Evolutionary conservation across 257 asterid species (phyloP), one percentile per base, ranked within the genome.

Genomic region (Lantana camara): DNA sequence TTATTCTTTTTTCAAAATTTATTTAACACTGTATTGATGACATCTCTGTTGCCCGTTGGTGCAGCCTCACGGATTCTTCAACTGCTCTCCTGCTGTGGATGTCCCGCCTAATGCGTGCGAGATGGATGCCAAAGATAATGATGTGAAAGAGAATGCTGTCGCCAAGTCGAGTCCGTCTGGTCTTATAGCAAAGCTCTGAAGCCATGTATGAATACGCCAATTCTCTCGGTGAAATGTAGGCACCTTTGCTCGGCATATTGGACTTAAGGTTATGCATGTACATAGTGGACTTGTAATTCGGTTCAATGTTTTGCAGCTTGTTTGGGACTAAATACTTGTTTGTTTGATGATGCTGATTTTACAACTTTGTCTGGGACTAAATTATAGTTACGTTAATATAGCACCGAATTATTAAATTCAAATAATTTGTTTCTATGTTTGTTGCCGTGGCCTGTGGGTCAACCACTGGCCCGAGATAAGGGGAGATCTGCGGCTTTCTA

Each of bases 1-100:
- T 7, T 37, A 35, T 2, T 27, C 32, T 0, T 9, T 57, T 37
- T 6, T 67, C n/a, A 9, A 8, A 38, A 38, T 34, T 2, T 34
- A 29, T 62, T 42, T 27, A 47, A 19, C 9, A 51, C 60, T 46
- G 8, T 1, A 13, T 21, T 40, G 20, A 15, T 9, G n/a, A n/a
- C n/a, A n/a, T n/a, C n/a, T n/a, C 21, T 17, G 34, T 51, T 53
- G 16, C 12, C 60, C 59, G 19, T 40, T 53, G 32, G 12, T 79
- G 88, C 93, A 89, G 98, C 98, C 98, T 0, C 95, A 89, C n/a
- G 98, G 98, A 24, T 92, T 92, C 90, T 92, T 92, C 81, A 89
- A 92, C 71, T 86, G 98, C 75, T 92, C 98, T 20, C 96, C 98
- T 5, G 95, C 98, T 1, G 85, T 92, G 42, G 98, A 92, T 54